These are phyloP conservation scores for Sordariomycetes sp. DNA, from an alignment of 2,329 filamentous ascomycete genomes.

Conservation along the genomic window DNA sequence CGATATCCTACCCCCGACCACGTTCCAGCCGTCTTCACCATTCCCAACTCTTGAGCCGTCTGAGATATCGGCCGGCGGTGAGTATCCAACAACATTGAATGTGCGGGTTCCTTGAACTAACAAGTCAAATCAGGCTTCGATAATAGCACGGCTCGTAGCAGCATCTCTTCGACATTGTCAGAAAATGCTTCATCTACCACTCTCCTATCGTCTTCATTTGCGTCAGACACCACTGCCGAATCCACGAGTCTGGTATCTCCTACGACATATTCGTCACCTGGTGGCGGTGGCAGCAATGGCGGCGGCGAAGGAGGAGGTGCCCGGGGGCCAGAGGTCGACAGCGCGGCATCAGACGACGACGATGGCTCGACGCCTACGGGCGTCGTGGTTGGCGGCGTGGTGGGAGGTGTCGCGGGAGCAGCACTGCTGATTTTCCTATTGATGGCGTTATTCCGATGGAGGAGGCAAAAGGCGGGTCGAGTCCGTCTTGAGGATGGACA, in stretches of 20 bases:
- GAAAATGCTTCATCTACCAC: not conserved
- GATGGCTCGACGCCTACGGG: slow-evolving; percentile 8
- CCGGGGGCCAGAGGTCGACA: slow-evolving; percentile 1
- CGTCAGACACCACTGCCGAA: not conserved
- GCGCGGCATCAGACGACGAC: slow-evolving; percentile 11
- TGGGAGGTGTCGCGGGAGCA: slow-evolving; percentile 44
- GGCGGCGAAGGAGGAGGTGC: slow-evolving; percentile 6
- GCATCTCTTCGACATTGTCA: not conserved
- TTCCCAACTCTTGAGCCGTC: not conserved
- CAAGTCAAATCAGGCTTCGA: not conserved
- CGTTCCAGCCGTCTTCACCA: not conserved
- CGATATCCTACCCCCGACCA: not conserved
- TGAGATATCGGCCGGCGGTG: not conserved
- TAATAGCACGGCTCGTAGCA: not conserved
- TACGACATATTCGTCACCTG: not conserved
- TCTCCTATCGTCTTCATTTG: not conserved
- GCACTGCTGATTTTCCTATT: slow-evolving; percentile 41
- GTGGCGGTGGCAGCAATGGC: slow-evolving; percentile 5
- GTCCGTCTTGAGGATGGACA: slow-evolving; percentile 28
- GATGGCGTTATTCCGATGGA: slow-evolving; percentile 40
- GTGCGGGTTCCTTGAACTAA: not conserved
- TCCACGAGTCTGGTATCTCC: slow-evolving; percentile 8
- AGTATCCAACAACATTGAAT: not conserved
- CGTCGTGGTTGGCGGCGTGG: slow-evolving; percentile 37
- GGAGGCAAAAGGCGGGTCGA: slow-evolving; percentile 32